phyloP scores from a whole-genome alignment of 306 rosid genomes.

The Gastrolobium bilobum region DNA sequence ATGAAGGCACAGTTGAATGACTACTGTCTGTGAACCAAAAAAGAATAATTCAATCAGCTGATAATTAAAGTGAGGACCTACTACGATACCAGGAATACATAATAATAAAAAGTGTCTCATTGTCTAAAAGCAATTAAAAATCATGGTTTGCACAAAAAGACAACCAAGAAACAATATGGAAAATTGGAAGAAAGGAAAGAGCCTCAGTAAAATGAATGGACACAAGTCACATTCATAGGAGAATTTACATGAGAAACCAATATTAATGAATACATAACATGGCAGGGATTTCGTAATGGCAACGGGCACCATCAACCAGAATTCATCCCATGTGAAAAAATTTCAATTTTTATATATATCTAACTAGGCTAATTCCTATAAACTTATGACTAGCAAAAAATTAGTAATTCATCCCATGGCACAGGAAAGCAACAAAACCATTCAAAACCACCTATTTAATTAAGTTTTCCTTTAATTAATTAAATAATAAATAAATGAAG shows the following conservation, averaged over 20 bases:
- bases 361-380: too few species aligned
- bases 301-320: not conserved
- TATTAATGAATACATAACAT: not conserved
- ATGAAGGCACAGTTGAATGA: constrained; percentile 63
- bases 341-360: too few species aligned
- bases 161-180: not conserved
- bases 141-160: constrained; percentile 34
- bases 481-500: not conserved
- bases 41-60: constrained; percentile 26
- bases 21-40: constrained; percentile 54
- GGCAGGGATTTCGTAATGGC: too few species aligned
- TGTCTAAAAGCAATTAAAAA: constrained; percentile 31
- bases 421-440: too few species aligned
- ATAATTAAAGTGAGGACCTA: constrained; percentile 32
- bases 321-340: too few species aligned
- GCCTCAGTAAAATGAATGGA: not conserved
- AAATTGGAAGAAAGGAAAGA: constrained; percentile 21
- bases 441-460: too few species aligned
- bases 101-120: constrained; percentile 1
- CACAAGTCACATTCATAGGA: not conserved
- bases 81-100: constrained; percentile 35
- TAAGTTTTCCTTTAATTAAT: too few species aligned
- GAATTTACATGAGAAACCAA: constrained; percentile 18
- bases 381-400: too few species aligned
- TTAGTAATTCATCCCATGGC: too few species aligned